Percentiles rank a stretch among this genome's conserved stretches.
Conservation (phyloP, 352 stramenopile species). For the Phytophthora hybrid region DNA sequence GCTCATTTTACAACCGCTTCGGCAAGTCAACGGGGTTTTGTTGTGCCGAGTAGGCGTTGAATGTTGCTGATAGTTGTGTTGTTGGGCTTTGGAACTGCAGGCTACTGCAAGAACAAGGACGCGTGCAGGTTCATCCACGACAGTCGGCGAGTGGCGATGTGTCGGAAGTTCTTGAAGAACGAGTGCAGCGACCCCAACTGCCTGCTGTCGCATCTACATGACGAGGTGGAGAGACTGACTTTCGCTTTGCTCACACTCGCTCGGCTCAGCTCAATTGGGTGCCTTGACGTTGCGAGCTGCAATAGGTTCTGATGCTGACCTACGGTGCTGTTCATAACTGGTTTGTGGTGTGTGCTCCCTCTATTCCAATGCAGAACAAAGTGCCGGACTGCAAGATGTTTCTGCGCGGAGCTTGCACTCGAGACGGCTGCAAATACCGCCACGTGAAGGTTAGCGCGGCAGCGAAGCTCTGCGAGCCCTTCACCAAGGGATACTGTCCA, state of each 20-base stretch:
- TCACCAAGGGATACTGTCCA: constrained; percentile 73
- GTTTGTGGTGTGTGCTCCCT: constrained; percentile 23
- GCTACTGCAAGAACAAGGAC: constrained; percentile 86
- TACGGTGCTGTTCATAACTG: constrained; percentile 33
- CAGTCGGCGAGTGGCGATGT: constrained; percentile 84
- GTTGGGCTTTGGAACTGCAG: constrained; percentile 35
- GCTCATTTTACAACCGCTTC: constrained; percentile 85
- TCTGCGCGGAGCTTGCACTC: constrained; percentile 73
- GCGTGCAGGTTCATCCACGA: constrained; percentile 86
- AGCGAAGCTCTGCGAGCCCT: constrained; percentile 70
- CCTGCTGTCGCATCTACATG: constrained; percentile 72
- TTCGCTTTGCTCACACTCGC: constrained; percentile 26
- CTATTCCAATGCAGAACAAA: constrained; percentile 66
- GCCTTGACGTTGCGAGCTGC: constrained; percentile 17
- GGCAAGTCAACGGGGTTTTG: constrained; percentile 51
- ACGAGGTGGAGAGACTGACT: constrained; percentile 64
- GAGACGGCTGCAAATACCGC: constrained; percentile 79
- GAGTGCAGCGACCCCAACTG: constrained; percentile 69
- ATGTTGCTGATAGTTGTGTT: constrained; percentile 25
- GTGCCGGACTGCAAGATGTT: constrained; percentile 86
- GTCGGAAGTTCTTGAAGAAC: constrained; percentile 78
- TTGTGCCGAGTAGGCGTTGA: neutral
- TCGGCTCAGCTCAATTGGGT: neutral
- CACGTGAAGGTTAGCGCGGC: constrained; percentile 84
- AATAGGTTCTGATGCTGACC: constrained; percentile 29